Evolutionary conservation across 2,329 filamentous ascomycete genomes (phyloP).

Genomic region (Dactylellina sp.): DNA sequence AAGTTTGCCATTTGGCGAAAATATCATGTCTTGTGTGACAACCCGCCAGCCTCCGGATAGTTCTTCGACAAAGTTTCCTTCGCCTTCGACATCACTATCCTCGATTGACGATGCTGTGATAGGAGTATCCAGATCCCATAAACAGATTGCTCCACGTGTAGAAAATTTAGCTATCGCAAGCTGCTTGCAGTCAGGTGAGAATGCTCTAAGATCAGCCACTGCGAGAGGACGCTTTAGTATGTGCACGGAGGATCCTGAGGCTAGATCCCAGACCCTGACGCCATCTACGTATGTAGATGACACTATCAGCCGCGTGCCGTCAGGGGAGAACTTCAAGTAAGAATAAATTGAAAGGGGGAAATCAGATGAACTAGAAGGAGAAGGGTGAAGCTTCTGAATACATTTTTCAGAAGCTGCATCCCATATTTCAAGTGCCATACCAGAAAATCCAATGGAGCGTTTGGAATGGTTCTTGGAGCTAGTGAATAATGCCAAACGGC

Average conservation of each 20-base stretch:
- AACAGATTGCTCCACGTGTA: too few species aligned
- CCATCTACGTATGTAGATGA: neutral
- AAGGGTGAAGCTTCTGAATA: neutral
- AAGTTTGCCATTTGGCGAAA: constrained; percentile 11
- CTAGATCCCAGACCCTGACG: constrained; percentile 11
- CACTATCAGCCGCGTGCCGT: constrained; percentile 1
- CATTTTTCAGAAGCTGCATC: neutral
- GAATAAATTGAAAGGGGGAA: too few species aligned
- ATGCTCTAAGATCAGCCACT: neutral
- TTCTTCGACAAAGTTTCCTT: too few species aligned
- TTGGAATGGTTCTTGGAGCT: too few species aligned
- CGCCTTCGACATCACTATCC: too few species aligned
- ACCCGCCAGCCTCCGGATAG: neutral
- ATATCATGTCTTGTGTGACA: constrained; percentile 64
- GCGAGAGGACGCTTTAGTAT: neutral
- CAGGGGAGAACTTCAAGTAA: neutral
- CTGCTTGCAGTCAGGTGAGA: constrained; percentile 4
- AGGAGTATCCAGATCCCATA: too few species aligned
- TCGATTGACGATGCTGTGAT: too few species aligned
- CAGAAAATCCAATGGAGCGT: neutral
- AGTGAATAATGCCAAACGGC: too few species aligned
- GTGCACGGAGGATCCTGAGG: neutral
- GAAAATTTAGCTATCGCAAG: neutral
- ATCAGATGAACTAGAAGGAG: too few species aligned
- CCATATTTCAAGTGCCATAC: neutral